These are phyloP conservation scores for Boletus rubescentipes DNA, from an alignment of 768 basidiomycete genomes.

Conservation along the genomic window DNA sequence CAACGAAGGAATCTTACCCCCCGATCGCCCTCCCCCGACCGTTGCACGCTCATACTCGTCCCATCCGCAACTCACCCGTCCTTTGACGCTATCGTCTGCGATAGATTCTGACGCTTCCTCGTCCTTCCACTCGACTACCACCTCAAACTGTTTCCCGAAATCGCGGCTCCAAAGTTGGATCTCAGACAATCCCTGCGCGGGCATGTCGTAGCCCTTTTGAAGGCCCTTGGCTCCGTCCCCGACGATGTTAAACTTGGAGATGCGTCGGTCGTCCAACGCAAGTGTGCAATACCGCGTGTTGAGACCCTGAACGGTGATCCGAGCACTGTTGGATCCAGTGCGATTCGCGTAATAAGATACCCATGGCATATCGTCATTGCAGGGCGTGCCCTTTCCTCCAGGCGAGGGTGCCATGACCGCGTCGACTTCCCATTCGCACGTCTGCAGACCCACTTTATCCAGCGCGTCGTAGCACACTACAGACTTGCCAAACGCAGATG, in stretches of 20 bases:
- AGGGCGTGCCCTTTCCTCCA: slow-evolving; percentile 17
- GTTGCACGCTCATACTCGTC: slow-evolving; percentile 63
- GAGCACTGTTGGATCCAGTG: slow-evolving; percentile 44
- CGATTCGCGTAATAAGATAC: slow-evolving; percentile 43
- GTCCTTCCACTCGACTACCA: slow-evolving; percentile 50
- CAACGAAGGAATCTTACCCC: slow-evolving; percentile 60
- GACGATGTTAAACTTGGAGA: slow-evolving; percentile 42
- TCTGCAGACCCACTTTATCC: slow-evolving; percentile 38
- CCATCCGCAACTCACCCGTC: slow-evolving; percentile 62
- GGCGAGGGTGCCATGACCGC: slow-evolving; percentile 40
- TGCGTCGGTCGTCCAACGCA: slow-evolving; percentile 49
- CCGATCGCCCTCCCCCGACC: slow-evolving; percentile 41
- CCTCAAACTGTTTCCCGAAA: slow-evolving; percentile 54
- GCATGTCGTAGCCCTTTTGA: slow-evolving; percentile 43
- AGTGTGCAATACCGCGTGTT: slow-evolving; percentile 67
- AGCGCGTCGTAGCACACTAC: slow-evolving; percentile 31
- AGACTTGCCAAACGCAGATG: slow-evolving; percentile 44
- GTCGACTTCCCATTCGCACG: slow-evolving; percentile 49
- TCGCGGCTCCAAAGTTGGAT: slow-evolving; percentile 60
- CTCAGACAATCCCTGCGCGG: slow-evolving; percentile 35
- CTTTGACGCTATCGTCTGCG: slow-evolving; percentile 27
- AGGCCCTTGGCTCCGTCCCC: slow-evolving; percentile 36
- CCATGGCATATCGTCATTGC: slow-evolving; percentile 33
- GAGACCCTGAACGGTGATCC: slow-evolving; percentile 48
- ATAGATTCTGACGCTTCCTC: slow-evolving; percentile 10